Base-by-base conservation (phyloP, 225 moss, liverwort and hornwort species). In the Pleurozium schreberi region DNA sequence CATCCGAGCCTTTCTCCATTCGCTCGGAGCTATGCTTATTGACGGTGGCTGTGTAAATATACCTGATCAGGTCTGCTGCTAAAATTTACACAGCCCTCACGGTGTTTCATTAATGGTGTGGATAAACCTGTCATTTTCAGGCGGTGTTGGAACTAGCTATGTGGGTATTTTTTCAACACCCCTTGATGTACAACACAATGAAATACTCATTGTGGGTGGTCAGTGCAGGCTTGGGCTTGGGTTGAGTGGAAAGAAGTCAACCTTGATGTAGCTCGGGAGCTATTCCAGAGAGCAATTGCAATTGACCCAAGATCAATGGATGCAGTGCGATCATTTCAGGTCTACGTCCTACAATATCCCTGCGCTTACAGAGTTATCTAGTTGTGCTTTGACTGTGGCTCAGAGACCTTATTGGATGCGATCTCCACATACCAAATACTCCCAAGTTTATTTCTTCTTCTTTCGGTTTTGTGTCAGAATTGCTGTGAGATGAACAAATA, bases 291-390 rank as follows among this genome's bases (percentile, higher is more conserved):
- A 90, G 96, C 99, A 66, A 94, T 99, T 91, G 92, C 95, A 63
- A 88, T 94, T 68, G 95, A 97, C 85, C 94, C 97, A 73, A 93
- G 87, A 90, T 97, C 95, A 88, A 91, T 94, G 93, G 96, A 99
- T 93, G 99, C 97, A 86, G 97, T 97, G 89, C 97, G 99, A 88
- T 96, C 97, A 77, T 99, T 96, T 90, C 99, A 99, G 96, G 99
- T 92, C 85, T 75, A 75, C 55, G 79, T 88, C 31, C 53, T 73
- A 68, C 84, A 68, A 57, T 80, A 68, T 88, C 68, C 38, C 28
- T 58, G 55, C 42, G 45, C 63, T 78, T 66, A 45, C 49, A 50
- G 79, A 18, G 75, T 86, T 61, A 76, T 63, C 23, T 75, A 36
- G 82, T 89, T 81, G 66, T 80, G 80, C 67, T 63, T 78, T 65